phyloP scores from a whole-genome alignment of 306 rosid genomes.

The Cicer cuneatum region DNA sequence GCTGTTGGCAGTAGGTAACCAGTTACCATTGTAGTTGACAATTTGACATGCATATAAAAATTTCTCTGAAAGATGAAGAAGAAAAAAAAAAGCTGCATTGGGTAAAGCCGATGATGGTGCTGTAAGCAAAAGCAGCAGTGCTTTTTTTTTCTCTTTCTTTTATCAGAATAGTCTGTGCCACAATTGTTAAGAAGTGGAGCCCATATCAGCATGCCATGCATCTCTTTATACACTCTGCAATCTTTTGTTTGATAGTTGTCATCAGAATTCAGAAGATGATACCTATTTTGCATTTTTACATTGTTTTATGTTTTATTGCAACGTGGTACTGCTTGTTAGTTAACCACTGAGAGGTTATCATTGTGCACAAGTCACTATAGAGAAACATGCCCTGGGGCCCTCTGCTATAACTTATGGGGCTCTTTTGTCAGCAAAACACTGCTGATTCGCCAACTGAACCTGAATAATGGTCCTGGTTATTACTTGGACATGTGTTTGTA shows the following conservation, averaged over 20 bases:
- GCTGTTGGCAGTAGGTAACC: constrained; percentile 38
- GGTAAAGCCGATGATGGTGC: constrained; percentile 38
- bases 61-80: constrained; percentile 28
- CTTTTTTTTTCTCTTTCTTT: not conserved
- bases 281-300: constrained; percentile 16
- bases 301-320: constrained; percentile 26
- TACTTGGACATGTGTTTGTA: not conserved
- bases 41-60: constrained; percentile 22
- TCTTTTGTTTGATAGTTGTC: constrained; percentile 40
- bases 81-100: constrained; percentile 34
- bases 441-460: constrained; percentile 33
- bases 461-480: constrained; percentile 38
- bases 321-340: constrained; percentile 40
- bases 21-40: constrained; percentile 30
- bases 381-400: constrained; percentile 44
- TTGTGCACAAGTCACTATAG: constrained; percentile 30
- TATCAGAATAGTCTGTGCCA: constrained; percentile 35
- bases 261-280: constrained; percentile 27
- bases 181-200: constrained; percentile 42
- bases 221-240: constrained; percentile 40
- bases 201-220: constrained; percentile 36
- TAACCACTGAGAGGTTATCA: constrained; percentile 29
- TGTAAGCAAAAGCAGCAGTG: constrained; percentile 21
- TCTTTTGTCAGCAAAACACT: constrained; percentile 22
- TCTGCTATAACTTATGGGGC: not conserved